Percentiles rank a stretch among this genome's conserved stretches.
These are phyloP conservation scores for Rugosomyces carneus DNA, from an alignment of 1,284 basidiomycete genomes.

Conservation along the genomic window DNA sequence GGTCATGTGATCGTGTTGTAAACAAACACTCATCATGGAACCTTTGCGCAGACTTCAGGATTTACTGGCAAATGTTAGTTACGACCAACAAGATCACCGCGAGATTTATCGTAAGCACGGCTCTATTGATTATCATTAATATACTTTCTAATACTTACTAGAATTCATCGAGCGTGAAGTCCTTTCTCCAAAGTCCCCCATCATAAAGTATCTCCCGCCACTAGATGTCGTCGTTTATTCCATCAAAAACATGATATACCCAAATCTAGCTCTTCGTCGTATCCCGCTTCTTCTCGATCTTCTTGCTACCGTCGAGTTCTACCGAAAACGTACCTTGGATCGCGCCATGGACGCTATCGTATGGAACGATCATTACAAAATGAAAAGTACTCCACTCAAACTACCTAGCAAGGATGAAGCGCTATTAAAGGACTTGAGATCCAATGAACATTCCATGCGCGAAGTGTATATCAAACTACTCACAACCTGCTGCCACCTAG, in stretches of 20 bases:
- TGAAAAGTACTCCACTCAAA: slow-evolving; percentile 12
- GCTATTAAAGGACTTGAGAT: slow-evolving; percentile 16
- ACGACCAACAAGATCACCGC: slow-evolving; percentile 13
- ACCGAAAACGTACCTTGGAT: slow-evolving; percentile 27
- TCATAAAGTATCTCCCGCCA: slow-evolving; percentile 23
- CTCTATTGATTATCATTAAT: too few relatives aligned
- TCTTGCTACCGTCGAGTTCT: slow-evolving; percentile 34
- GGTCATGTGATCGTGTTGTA: background rate
- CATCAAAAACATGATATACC: slow-evolving; percentile 32
- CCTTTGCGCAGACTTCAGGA: slow-evolving; percentile 14
- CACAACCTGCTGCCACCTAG: slow-evolving; percentile 22
- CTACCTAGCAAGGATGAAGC: slow-evolving; percentile 18
- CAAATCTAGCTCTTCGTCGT: slow-evolving; percentile 26
- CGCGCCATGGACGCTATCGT: slow-evolving; percentile 26
- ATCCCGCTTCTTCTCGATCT: slow-evolving; percentile 37
- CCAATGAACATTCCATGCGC: slow-evolving; percentile 18
- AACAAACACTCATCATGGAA: slow-evolving; percentile 7
- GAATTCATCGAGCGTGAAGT: slow-evolving; percentile 18
- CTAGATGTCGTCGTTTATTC: slow-evolving; percentile 31
- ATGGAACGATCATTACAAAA: slow-evolving; percentile 29
- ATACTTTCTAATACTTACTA: too few relatives aligned
- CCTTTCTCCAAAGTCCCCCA: slow-evolving; percentile 18
- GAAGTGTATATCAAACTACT: slow-evolving; percentile 31
- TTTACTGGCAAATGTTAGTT: slow-evolving; percentile 14
- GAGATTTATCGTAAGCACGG: slow-evolving; percentile 18